phyloP scores from a whole-genome alignment of 495 filamentous ascomycete genomes.

The Aspergillus coremiiformis region DNA sequence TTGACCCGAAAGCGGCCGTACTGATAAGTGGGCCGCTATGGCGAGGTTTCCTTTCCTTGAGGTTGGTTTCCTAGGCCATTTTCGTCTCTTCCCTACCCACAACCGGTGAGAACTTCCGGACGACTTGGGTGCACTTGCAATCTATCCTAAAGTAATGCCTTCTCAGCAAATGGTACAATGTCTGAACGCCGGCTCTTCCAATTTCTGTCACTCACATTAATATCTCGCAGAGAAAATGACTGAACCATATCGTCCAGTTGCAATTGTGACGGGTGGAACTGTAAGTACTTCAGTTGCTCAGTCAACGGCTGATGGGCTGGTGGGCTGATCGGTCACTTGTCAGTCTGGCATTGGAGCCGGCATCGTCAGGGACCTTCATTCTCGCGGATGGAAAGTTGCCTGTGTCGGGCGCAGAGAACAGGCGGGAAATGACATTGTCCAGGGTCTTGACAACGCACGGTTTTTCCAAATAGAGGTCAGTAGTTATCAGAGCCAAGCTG shows the following conservation, averaged over 20 bases:
- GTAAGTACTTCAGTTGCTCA: not conserved
- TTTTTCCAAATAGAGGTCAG: conserved; percentile 22
- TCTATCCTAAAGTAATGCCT: not conserved
- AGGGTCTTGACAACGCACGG: conserved; percentile 10
- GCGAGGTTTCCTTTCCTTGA: too few species aligned
- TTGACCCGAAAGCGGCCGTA: too few species aligned
- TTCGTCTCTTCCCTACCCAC: too few species aligned
- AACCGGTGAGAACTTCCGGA: too few species aligned
- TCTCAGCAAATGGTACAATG: not conserved
- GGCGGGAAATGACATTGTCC: conserved; percentile 13
- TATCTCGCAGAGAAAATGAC: not conserved
- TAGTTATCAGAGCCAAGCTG: conserved; percentile 19
- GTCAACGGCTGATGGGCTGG: not conserved
- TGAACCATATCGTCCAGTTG: not conserved
- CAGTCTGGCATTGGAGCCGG: conserved; percentile 28
- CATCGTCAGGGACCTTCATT: conserved; percentile 15
- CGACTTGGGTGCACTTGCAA: not conserved
- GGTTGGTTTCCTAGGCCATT: too few species aligned
- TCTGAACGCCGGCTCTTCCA: not conserved
- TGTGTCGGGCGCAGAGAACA: conserved; percentile 18
- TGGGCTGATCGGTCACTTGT: not conserved
- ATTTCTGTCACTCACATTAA: not conserved
- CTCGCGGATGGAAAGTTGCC: conserved; percentile 22
- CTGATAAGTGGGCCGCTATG: too few species aligned
- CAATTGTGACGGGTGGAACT: conserved; percentile 2